Evolutionary conservation across 192 early-diverging fungal genomes (phyloP), one percentile per base, ranked within the genome.

Genomic region (Chytriomyces sp.): DNA sequence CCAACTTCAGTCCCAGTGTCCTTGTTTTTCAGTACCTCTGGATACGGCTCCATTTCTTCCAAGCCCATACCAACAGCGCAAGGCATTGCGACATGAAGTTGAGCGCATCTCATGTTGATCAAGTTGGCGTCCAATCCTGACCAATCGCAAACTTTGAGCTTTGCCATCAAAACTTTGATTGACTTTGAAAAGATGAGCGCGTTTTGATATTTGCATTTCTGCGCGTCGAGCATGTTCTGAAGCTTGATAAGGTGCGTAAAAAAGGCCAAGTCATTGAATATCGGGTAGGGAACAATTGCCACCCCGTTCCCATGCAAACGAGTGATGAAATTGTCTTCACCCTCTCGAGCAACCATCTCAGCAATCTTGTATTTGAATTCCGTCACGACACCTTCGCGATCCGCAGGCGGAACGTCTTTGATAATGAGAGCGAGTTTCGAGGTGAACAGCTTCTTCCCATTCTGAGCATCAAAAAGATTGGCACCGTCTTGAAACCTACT

Each of bases 91-190:
- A 13, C 0, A 4, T 23, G 26, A 6, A 64, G 62, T 28, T 28
- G 28, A 28, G 18, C 28, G 62, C 18, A 18, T 18, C 62, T 18
- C 28, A 24, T 18, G 5, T 64, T 18, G 28, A 64, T 64, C 62
- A 64, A 24, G 18, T 18, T 24, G 11, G 62, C 18, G 28, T 72
- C 70, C 16, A 72, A 26, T 49, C n/a, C 11, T 3, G 20, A 18
- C 70, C 70, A 72, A 35, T 72, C 70, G 11, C 24, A n/a, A 60
- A 60, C 53, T 23, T 23, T 61, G 9, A 72, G 53, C 53, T 72
- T 64, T 18, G 28, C 28, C 62, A 64, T 64, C 5, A 64, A 28
- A 64, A 28, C 28, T 64, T 64, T 64, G 20, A 64, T 24, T 18
- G 28, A 24, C 11, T 11, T 64, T 28, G 28, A 28, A 26, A 64